Evolutionary conservation across 352 stramenopile species (phyloP), one percentile per base, ranked within the genome.

Genomic region (Globisporangium rhizosaccharum): DNA sequence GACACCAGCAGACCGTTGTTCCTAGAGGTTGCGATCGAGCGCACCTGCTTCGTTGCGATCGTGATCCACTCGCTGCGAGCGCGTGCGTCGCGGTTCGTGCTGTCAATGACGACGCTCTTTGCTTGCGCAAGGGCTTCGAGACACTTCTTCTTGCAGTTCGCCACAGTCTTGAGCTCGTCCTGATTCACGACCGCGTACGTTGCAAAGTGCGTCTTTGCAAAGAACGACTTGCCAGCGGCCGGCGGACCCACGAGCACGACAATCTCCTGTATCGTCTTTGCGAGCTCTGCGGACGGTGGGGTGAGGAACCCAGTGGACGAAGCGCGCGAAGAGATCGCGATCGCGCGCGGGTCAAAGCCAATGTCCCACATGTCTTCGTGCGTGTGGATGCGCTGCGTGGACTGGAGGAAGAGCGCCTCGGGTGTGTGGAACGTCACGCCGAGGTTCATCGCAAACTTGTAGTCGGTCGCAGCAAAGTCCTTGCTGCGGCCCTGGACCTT

Each of bases 401-500:
- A 81, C 23, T 66, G 58, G 28, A 93, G 52, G 51, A 97, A 96
- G 9, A 96, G 70, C 48, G 73, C 73, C 56, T 97, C 87, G 3
- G 90, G 88, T 1, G 88, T 96, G 48, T 82, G 68, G 65, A 97
- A 96, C 28, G 62, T 60, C 30, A 97, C 49, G 0, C 73, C 73
- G n/a, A 85, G 60, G 66, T 97, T 97, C 7, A 96, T 63, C 15
- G 90, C 88, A 53, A 96, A 94, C 63, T 94, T 92, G 67, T 95
- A 91, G 59, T 97, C 90, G 4, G 82, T 87, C 17, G 79, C 75
- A 9, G 85, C 82, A 63, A 95, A 95, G 61, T 95, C 85, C 59
- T 95, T 95, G 33, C 72, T 64, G 9, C 83, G 71, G 2, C 82
- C 83, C 12, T 71, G 56, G 18, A 75, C 72, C 66, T 88, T 92